phyloP scores from a whole-genome alignment of 768 basidiomycete genomes.

The Mycena epipterygia region DNA sequence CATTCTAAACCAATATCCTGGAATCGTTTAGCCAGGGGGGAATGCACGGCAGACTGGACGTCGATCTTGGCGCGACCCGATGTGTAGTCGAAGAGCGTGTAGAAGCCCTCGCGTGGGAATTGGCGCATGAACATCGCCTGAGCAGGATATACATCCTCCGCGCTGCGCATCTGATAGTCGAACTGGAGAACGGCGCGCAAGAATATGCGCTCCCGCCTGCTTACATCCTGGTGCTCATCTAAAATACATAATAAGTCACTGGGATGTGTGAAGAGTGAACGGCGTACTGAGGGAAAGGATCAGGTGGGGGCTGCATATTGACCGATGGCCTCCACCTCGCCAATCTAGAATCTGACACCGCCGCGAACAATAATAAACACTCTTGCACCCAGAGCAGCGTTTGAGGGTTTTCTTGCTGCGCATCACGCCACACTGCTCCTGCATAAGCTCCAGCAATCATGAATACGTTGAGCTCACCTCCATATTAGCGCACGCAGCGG shows the following conservation, averaged over 20 bases:
- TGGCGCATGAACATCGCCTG: background rate
- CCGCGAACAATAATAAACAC: background rate
- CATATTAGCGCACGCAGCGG: background rate
- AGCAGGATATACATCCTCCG: background rate
- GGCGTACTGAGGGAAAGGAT: background rate
- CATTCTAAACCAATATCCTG: background rate
- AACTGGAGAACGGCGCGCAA: background rate
- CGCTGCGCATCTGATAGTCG: background rate
- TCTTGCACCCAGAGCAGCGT: background rate
- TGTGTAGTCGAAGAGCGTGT: conserved; percentile 2
- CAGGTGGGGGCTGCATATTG: background rate
- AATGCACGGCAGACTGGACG: background rate
- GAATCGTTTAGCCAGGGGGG: background rate
- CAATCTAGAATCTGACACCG: conserved; percentile 1
- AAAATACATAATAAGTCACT: too few relatives aligned
- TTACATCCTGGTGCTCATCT: background rate
- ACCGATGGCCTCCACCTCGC: background rate
- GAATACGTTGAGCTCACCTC: background rate
- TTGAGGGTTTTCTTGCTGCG: background rate
- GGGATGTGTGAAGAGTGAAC: too few relatives aligned
- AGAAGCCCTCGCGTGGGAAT: background rate
- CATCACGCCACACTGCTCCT: background rate
- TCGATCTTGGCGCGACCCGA: background rate
- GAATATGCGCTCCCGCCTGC: background rate
- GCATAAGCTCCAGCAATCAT: background rate